Conservation (phyloP, 805 yeast species). For the Debaryomyces hansenii region DNA sequence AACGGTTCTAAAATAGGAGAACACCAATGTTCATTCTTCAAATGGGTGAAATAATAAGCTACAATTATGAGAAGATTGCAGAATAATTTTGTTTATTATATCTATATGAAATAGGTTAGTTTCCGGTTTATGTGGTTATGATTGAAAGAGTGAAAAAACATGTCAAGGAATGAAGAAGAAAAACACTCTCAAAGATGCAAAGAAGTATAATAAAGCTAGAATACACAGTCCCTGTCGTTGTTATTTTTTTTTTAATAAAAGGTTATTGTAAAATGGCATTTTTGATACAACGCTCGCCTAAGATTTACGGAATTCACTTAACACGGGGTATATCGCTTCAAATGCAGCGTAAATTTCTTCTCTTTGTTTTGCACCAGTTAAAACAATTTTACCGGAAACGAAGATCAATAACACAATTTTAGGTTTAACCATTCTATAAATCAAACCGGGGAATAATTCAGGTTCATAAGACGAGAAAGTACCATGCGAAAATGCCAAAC, state of each 20-base stretch:
- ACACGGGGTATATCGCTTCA: constrained; percentile 96
- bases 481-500: constrained; percentile 96
- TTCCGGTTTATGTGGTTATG: neutral
- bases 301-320: constrained; percentile 93
- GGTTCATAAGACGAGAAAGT: constrained; percentile 99
- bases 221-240: constrained; percentile 1
- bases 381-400: constrained; percentile 95
- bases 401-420: constrained; percentile 93
- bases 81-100: neutral
- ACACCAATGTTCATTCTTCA: constrained; percentile 16
- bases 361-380: constrained; percentile 98
- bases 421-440: constrained; percentile 99
- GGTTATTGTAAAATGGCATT: neutral
- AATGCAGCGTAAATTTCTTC: constrained; percentile 98
- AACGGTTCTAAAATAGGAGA: constrained; percentile 9
- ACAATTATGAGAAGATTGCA: neutral
- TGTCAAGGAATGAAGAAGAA: neutral
- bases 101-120: neutral
- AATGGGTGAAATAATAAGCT: constrained; percentile 11
- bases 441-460: constrained; percentile 95
- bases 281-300: constrained; percentile 15
- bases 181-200: neutral
- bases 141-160: neutral
- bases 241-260: neutral
- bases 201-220: neutral